Percentiles rank a stretch among this genome's conserved stretches.
These are phyloP conservation scores for Asterella californica DNA, from an alignment of 225 moss, liverwort and hornwort species.

Conservation along the genomic window DNA sequence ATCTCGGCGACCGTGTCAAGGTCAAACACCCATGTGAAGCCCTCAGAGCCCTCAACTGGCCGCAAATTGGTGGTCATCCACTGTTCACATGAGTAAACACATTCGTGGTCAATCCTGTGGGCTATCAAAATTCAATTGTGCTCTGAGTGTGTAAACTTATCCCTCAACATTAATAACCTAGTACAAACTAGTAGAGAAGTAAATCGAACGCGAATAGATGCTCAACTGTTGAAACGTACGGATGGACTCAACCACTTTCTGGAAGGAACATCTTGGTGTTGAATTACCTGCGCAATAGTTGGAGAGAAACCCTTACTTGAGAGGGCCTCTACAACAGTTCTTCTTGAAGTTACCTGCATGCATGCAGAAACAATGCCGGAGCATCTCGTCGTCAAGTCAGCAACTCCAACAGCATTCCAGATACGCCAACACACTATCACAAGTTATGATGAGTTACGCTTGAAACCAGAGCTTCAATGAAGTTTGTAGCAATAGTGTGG, in stretches of 20 bases:
- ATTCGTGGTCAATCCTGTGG: neutral
- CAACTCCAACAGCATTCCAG: too few species aligned
- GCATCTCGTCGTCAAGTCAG: too few species aligned
- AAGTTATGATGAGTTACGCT: too few species aligned
- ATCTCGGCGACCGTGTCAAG: constrained; percentile 74
- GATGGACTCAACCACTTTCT: neutral
- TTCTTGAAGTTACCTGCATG: constrained; percentile 51
- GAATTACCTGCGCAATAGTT: constrained; percentile 67
- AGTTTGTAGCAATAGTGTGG: neutral
- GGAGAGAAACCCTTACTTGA: constrained; percentile 70
- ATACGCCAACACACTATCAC: neutral
- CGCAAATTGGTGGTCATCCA: constrained; percentile 98
- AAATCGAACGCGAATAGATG: too few species aligned
- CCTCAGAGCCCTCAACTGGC: constrained; percentile 33
- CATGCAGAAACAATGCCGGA: neutral
- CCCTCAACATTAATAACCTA: too few species aligned
- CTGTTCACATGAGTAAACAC: constrained; percentile 35
- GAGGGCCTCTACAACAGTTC: constrained; percentile 72
- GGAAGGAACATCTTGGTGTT: neutral
- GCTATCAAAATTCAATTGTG: neutral
- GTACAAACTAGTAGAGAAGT: too few species aligned
- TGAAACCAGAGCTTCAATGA: neutral
- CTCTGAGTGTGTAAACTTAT: neutral
- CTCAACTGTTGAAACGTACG: too few species aligned
- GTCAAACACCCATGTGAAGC: constrained; percentile 80